phyloP scores from a whole-genome alignment of 2,329 filamentous ascomycete genomes.

The Pseudodiploospora longispora region DNA sequence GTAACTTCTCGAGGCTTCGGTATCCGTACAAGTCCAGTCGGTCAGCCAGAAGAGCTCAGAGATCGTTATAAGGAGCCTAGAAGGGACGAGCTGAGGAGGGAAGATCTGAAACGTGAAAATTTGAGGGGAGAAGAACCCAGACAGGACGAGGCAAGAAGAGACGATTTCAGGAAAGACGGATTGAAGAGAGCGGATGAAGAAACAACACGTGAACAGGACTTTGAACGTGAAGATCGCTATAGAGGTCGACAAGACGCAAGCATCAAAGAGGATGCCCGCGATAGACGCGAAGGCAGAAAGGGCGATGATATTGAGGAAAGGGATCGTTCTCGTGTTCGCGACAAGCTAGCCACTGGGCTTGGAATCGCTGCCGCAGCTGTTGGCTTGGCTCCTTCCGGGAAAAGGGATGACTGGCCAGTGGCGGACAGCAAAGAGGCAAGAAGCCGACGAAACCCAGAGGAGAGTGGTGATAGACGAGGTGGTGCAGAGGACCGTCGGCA shows the following conservation, averaged over 20 bases:
- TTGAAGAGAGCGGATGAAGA: constrained; percentile 17
- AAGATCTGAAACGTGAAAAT: neutral
- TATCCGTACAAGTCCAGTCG: constrained; percentile 34
- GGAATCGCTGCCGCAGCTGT: constrained; percentile 43
- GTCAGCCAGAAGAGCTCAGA: constrained; percentile 34
- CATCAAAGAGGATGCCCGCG: constrained; percentile 18
- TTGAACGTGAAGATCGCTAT: constrained; percentile 21
- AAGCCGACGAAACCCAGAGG: constrained; percentile 23
- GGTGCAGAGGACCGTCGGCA: neutral
- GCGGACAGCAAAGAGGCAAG: constrained; percentile 15
- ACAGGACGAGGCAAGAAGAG: constrained; percentile 16
- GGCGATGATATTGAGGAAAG: constrained; percentile 26
- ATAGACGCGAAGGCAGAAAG: constrained; percentile 22
- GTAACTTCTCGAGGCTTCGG: constrained; percentile 43
- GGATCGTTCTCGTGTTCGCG: constrained; percentile 31
- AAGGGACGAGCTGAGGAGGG: constrained; percentile 18
- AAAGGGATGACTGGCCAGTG: constrained; percentile 31
- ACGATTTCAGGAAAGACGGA: constrained; percentile 16
- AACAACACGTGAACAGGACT: constrained; percentile 17
- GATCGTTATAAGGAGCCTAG: constrained; percentile 27
- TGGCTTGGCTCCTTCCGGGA: constrained; percentile 30
- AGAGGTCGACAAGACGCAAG: constrained; percentile 12
- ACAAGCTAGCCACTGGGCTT: constrained; percentile 40
- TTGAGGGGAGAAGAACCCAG: neutral
- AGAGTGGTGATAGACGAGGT: constrained; percentile 3